A percentile compares a stretch with the other conserved stretches of the same genome.
Conservation (phyloP, 306 rosid species). For the Hylodesmum podocarpum region DNA sequence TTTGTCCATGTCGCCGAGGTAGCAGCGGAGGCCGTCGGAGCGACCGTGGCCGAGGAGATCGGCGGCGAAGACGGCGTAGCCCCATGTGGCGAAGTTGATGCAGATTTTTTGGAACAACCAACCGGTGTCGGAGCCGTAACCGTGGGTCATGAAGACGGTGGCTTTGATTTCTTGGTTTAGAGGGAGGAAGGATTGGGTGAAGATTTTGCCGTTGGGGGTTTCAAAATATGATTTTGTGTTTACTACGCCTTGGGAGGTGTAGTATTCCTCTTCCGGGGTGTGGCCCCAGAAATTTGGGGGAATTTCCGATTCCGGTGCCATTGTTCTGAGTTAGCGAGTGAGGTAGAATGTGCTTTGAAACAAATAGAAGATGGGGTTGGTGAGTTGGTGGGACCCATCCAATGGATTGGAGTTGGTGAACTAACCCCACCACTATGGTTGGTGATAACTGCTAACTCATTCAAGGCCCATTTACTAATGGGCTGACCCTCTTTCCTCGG, state of each 20-base stretch:
- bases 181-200: slow-evolving; percentile 78
- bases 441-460: not conserved
- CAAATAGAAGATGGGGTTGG: not conserved
- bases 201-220: slow-evolving; percentile 72
- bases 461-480: too few species aligned
- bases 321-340: not conserved
- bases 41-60: slow-evolving; percentile 94
- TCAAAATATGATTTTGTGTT: slow-evolving; percentile 72
- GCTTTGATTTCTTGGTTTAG: slow-evolving; percentile 50
- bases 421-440: not conserved
- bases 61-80: slow-evolving; percentile 93
- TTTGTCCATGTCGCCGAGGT: slow-evolving; percentile 84
- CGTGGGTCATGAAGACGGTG: slow-evolving; percentile 88
- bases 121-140: slow-evolving; percentile 97
- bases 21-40: slow-evolving; percentile 86
- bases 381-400: slow-evolving; percentile 22
- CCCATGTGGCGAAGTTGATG: slow-evolving; percentile 79
- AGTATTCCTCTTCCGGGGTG: slow-evolving; percentile 80
- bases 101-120: slow-evolving; percentile 97
- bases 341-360: not conserved
- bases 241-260: slow-evolving; percentile 74
- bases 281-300: slow-evolving; percentile 83
- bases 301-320: slow-evolving; percentile 42
- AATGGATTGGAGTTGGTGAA: slow-evolving; percentile 35
- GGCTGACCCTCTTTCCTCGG: too few species aligned